Evolutionary conservation across 2,329 filamentous ascomycete genomes (phyloP).

Genomic region (Penicillium sp.): DNA sequence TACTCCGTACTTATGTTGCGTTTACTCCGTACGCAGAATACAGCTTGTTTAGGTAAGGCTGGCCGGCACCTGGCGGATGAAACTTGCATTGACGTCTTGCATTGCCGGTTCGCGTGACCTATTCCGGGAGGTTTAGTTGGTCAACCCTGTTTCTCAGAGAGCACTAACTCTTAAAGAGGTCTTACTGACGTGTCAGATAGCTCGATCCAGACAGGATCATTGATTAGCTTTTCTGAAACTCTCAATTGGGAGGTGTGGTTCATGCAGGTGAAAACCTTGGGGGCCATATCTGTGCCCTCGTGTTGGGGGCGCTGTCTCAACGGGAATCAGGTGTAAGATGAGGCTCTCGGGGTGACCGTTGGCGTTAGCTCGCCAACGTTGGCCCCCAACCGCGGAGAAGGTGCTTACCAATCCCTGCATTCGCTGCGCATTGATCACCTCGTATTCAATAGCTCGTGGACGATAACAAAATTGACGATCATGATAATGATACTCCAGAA

Average conservation of each 20-base stretch:
- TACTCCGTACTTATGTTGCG: background rate
- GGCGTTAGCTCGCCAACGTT: background rate
- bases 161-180: constrained; percentile 1
- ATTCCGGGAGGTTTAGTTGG: background rate
- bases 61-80: constrained; percentile 13
- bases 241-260: background rate
- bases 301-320: background rate
- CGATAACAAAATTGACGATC: background rate
- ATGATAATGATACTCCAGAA: background rate
- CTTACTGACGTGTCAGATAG: constrained; percentile 18
- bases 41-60: background rate
- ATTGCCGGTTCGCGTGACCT: constrained; percentile 10
- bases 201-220: background rate
- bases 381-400: background rate
- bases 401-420: background rate
- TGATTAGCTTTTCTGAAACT: background rate
- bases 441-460: background rate
- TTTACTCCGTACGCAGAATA: background rate
- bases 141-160: background rate
- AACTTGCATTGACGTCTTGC: constrained; percentile 5
- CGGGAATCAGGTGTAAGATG: background rate
- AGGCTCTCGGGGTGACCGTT: constrained; percentile 2
- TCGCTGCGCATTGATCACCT: background rate
- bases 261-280: constrained; percentile 3
- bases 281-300: background rate